A percentile compares a stretch with the other conserved stretches of the same genome.
Evolutionary conservation across 768 basidiomycete species (phyloP).

Genomic region (Dictyophora rubrovolvata): DNA sequence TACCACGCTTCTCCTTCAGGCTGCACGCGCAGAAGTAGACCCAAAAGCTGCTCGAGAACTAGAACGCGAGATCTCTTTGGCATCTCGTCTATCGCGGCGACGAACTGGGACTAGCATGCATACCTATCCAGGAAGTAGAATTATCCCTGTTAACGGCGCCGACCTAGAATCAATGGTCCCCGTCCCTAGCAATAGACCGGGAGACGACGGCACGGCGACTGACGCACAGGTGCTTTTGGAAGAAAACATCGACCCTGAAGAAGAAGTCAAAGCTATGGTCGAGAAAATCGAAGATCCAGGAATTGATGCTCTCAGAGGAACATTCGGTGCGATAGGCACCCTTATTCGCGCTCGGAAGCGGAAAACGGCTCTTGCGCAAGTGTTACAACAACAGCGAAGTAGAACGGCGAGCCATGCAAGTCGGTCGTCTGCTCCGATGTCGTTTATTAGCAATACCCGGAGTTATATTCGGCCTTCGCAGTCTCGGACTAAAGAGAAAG

Average conservation of each 20-base stretch:
- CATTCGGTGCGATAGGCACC: slow-evolving; percentile 84
- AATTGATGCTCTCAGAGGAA: slow-evolving; percentile 83
- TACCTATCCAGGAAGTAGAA: slow-evolving; percentile 10
- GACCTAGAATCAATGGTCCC: neutral
- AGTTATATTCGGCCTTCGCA: neutral
- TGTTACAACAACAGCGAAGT: neutral
- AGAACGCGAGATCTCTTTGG: slow-evolving; percentile 8
- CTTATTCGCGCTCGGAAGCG: slow-evolving; percentile 45
- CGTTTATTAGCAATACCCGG: neutral
- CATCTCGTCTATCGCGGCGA: slow-evolving; percentile 2
- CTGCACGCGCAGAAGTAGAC: slow-evolving; percentile 38
- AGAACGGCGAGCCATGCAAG: neutral
- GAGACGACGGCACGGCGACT: neutral
- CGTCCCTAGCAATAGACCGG: neutral
- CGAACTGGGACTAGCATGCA: neutral
- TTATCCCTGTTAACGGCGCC: neutral
- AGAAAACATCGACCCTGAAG: slow-evolving; percentile 18
- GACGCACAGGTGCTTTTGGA: neutral
- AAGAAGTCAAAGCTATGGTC: slow-evolving; percentile 55
- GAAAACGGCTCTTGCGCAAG: slow-evolving; percentile 1
- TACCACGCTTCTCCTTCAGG: slow-evolving; percentile 83
- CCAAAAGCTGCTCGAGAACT: slow-evolving; percentile 26
- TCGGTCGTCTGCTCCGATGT: neutral
- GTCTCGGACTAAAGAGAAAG: neutral
- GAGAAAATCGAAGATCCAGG: slow-evolving; percentile 76